phyloP scores from a whole-genome alignment of 2,329 filamentous ascomycete species.

The Aspergillus thermomutatus region DNA sequence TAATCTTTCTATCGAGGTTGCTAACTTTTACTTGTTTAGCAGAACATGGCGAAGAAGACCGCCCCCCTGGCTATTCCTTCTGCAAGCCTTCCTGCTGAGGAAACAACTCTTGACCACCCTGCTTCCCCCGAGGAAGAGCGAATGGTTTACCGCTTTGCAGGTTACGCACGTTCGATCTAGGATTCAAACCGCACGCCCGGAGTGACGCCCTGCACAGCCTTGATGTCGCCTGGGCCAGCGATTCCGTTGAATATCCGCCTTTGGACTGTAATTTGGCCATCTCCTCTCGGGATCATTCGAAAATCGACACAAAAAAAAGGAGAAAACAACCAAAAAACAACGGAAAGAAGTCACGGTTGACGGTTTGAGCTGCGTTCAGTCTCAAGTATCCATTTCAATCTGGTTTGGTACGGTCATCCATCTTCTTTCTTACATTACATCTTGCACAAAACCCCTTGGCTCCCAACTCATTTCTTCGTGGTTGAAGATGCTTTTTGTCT shows the following conservation, averaged over 20 bases:
- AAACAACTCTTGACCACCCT: background rate
- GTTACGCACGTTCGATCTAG: background rate
- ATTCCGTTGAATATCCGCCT: background rate
- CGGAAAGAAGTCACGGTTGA: background rate
- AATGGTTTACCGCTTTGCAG: background rate
- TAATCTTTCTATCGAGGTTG: background rate
- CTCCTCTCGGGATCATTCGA: background rate
- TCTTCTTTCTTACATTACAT: background rate
- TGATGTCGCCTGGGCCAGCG: background rate
- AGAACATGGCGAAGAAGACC: background rate
- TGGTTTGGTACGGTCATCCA: background rate
- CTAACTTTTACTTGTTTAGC: background rate
- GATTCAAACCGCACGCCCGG: background rate
- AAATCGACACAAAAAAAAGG: background rate
- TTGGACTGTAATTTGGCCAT: background rate
- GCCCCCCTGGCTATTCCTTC: background rate
- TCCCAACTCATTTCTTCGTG: background rate
- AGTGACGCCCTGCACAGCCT: background rate
- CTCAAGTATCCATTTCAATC: background rate
- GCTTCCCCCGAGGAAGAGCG: background rate
- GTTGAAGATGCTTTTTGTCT: background rate
- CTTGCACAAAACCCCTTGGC: background rate
- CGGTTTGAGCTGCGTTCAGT: background rate
- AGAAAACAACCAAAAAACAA: background rate
- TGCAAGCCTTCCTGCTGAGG: background rate